phyloP scores from a whole-genome alignment of 495 filamentous ascomycete species.

The Aspergillus campestris region DNA sequence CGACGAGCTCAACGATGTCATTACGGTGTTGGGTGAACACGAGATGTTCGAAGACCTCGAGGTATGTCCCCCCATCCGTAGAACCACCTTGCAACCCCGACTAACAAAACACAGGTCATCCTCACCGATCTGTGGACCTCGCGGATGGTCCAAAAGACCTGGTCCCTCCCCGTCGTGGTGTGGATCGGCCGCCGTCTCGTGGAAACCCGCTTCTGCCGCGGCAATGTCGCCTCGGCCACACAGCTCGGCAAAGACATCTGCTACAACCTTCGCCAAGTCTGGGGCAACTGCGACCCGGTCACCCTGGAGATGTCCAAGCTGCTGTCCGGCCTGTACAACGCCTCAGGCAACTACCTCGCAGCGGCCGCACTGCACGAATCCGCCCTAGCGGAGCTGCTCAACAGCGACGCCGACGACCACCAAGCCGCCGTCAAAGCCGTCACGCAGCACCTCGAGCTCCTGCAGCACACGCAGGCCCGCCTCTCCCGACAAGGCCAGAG shows the following conservation, averaged over 20 bases:
- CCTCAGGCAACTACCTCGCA: constrained; percentile 39
- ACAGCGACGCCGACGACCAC: constrained; percentile 34
- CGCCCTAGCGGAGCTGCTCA: constrained; percentile 39
- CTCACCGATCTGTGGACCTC: constrained; percentile 54
- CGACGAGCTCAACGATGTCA: constrained; percentile 44
- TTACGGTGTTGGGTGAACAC: constrained; percentile 49
- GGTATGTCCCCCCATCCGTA: constrained; percentile 22
- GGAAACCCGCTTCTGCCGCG: constrained; percentile 46
- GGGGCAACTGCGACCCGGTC: constrained; percentile 45
- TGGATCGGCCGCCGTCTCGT: constrained; percentile 50
- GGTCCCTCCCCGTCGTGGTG: constrained; percentile 45
- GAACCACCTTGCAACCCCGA: not conserved
- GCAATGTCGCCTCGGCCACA: constrained; percentile 35
- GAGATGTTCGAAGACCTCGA: constrained; percentile 53
- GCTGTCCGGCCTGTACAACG: constrained; percentile 46
- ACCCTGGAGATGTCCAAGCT: constrained; percentile 49
- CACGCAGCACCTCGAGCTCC: constrained; percentile 40
- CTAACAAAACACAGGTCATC: constrained; percentile 25
- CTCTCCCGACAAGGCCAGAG: constrained; percentile 17
- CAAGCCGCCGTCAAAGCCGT: constrained; percentile 26
- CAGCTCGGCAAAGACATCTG: constrained; percentile 51
- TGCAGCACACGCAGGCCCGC: constrained; percentile 36
- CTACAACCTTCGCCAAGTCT: constrained; percentile 55
- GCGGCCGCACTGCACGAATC: constrained; percentile 48
- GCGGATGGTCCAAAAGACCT: constrained; percentile 50